Percentiles rank a stretch among this genome's conserved stretches.
Conservation (phyloP, 2,329 filamentous ascomycete genomes). For the Beauveria scarabaeidicola region DNA sequence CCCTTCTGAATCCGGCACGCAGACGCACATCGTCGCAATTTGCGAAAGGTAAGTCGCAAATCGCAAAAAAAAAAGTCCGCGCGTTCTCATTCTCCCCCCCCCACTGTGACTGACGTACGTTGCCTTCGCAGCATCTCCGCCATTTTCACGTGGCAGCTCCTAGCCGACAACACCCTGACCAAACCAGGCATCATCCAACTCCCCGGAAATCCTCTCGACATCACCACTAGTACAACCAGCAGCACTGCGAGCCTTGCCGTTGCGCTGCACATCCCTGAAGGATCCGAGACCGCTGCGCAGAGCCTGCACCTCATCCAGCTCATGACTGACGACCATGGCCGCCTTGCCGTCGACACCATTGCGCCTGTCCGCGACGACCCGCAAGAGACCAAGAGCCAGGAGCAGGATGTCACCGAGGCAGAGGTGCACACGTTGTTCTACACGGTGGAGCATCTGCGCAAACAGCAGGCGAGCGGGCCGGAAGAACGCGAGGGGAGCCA, state of each 20-base stretch:
- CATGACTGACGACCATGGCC: conserved; percentile 21
- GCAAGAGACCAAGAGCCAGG: conserved; percentile 22
- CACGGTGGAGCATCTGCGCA: conserved; percentile 39
- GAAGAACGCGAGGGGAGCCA: conserved; percentile 17
- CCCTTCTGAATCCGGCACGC: conserved; percentile 19
- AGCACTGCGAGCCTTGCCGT: conserved; percentile 26
- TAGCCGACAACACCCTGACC: conserved; percentile 37
- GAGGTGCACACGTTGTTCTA: conserved; percentile 38
- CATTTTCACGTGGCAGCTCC: conserved; percentile 57
- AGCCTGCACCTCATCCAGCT: conserved; percentile 25
- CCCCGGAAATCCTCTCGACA: conserved; percentile 57
- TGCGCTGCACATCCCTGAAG: conserved; percentile 30
- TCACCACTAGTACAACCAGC: conserved; percentile 23
- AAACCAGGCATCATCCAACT: conserved; percentile 42
- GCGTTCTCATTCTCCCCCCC: too few relatives aligned
- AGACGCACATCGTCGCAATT: conserved; percentile 29
- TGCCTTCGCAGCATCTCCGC: conserved; percentile 40
- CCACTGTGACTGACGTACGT: background rate
- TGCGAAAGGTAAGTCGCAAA: conserved; percentile 35
- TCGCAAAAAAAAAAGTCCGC: too few relatives aligned
- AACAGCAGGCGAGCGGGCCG: conserved; percentile 24
- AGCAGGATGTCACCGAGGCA: conserved; percentile 26
- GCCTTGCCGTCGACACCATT: conserved; percentile 23
- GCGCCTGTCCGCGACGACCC: conserved; percentile 18
- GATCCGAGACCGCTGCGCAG: conserved; percentile 15